Base-by-base conservation (phyloP, 441 rosid genomes). In the Macaranga tanarius region DNA sequence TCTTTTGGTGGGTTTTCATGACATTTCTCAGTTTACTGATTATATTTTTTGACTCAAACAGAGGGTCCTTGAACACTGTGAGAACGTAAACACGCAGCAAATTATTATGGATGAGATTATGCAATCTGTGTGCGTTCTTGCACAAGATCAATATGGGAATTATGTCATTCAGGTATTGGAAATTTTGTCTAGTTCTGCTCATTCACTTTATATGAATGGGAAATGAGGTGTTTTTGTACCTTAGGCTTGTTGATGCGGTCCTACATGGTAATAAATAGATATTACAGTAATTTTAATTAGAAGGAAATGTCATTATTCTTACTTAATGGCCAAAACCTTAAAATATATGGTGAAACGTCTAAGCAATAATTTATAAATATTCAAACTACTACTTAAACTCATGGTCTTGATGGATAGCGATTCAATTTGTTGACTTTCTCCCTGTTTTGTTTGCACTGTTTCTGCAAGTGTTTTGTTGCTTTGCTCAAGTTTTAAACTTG, bases 111-210 rank as follows among this genome's bases (percentile, higher is more conserved):
- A 84, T 69, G 97, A 90, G 82, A 83, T 94, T 77, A 86, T 94
- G 95, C 82, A 85, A 72, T 85, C 88, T 72, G 92, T 90, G 47
- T 88, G 89, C 82, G 65, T 83, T 71, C 81, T 94, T 66, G 95
- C 94, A 19, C 97, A 92, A 84, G 97, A 94, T 83, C 97, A 92
- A 71, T 94, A 94, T 31, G 99, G 97, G 50, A 94, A 94, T 67
- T 94, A 94, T 85, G 97, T 94, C 77, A 94, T 94, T 80, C 97
- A 94, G 92, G 97, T 89, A 80, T 64, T 28, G n/a, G 25, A 65
- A 42, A 34, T 67, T 34, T 65, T 25, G 77, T 60, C 4, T 20
- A 28, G 22, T 22, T 63, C 15, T 31, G 52, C 16, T 72, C 28
- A 12, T 26, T 12, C 9, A 66, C 56, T 40, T 17, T 52, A 3